These are phyloP conservation scores for Desmodesmus armatus DNA, from an alignment of 139 green algal genomes.

Conservation along the genomic window DNA sequence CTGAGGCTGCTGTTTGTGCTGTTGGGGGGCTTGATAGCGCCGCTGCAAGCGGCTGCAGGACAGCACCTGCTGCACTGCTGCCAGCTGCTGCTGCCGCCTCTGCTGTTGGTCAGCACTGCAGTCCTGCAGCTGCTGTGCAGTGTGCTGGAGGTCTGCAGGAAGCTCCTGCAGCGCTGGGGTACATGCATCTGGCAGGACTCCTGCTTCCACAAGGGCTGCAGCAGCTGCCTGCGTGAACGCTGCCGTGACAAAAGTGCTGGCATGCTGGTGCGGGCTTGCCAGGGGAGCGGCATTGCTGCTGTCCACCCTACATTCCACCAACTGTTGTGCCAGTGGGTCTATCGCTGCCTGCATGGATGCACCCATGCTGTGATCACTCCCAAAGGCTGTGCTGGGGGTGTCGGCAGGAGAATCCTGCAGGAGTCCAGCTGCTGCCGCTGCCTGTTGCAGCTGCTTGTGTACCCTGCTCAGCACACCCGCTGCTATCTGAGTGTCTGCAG, in stretches of 20 bases:
- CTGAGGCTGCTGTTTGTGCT: not conserved
- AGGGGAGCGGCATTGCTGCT: too few species aligned
- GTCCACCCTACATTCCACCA: not conserved
- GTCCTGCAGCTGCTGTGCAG: not conserved
- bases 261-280: not conserved
- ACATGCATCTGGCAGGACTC: not conserved
- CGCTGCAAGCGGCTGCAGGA: not conserved
- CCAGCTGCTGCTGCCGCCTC: not conserved
- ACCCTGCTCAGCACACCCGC: not conserved
- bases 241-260: not conserved
- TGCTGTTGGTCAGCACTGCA: not conserved
- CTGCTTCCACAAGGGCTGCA: not conserved
- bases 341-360: too few species aligned
- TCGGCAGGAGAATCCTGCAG: not conserved
- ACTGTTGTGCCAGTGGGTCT: not conserved
- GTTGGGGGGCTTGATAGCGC: not conserved
- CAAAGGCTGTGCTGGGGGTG: not conserved
- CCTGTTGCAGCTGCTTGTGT: conserved; percentile 3
- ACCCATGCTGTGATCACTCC: not conserved
- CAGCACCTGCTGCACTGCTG: not conserved
- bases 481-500: not conserved
- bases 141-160: too few species aligned
- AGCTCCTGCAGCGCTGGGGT: too few species aligned
- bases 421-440: not conserved
- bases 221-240: not conserved